Conservation (phyloP, 2,329 filamentous ascomycete species). For the Phialocephala subalpina region DNA sequence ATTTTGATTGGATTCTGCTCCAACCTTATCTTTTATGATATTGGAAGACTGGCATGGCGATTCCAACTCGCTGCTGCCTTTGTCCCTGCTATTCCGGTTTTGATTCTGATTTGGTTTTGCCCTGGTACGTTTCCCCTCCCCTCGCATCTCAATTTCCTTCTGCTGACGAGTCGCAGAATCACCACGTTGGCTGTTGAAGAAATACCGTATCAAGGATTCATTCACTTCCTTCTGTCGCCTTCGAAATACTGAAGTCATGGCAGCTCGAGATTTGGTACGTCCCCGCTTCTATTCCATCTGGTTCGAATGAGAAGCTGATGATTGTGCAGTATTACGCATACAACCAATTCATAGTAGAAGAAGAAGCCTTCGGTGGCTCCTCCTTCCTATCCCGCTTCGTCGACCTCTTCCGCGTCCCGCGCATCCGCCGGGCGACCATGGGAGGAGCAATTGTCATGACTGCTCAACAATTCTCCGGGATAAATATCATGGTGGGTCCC, state of each 20-base stretch:
- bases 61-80: slow-evolving; percentile 9
- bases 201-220: slow-evolving; percentile 23
- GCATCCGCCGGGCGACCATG: slow-evolving; percentile 73
- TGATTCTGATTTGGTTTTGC: slow-evolving; percentile 12
- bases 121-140: background rate
- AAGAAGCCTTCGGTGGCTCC: slow-evolving; percentile 52
- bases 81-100: slow-evolving; percentile 2
- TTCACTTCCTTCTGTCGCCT: slow-evolving; percentile 24
- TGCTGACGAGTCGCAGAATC: background rate
- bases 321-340: slow-evolving; percentile 2
- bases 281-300: background rate
- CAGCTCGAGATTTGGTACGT: slow-evolving; percentile 25
- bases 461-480: slow-evolving; percentile 3
- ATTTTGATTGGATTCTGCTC: slow-evolving; percentile 9
- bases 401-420: slow-evolving; percentile 72
- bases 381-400: slow-evolving; percentile 68
- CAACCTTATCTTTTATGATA: slow-evolving; percentile 1
- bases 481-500: slow-evolving; percentile 2
- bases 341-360: slow-evolving; percentile 17
- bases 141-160: background rate
- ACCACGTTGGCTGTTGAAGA: slow-evolving; percentile 10
- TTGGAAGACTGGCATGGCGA: slow-evolving; percentile 1
- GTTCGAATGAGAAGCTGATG: background rate
- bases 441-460: slow-evolving; percentile 79
- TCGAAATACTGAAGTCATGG: slow-evolving; percentile 24